Base-by-base conservation (phyloP, 768 basidiomycete species). In the Fistulinella prunicolor region DNA sequence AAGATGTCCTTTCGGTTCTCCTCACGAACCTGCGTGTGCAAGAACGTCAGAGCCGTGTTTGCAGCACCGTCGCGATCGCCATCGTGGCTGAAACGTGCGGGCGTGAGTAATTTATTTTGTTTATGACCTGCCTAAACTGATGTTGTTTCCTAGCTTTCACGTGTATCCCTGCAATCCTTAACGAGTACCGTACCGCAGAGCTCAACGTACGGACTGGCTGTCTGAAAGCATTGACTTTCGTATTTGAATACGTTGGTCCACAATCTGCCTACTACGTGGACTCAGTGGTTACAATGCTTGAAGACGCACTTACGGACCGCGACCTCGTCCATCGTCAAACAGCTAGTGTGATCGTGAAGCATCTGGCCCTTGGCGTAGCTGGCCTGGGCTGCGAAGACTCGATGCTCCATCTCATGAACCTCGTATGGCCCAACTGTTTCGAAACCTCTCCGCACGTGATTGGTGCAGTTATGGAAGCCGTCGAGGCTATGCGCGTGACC, bases 361-460 rank as follows among this genome's bases (percentile, higher is more conserved):
- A 99, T 65, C 73, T 99, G 38, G 93, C 96, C 4, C 80, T 99
- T 24, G 96, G 96, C 36, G 94, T 96, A 6, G 94, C 96, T 1
- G 96, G 96, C 38, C 79, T 98, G 22, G 95, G 96, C 1, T 94
- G 93, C 59, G 96, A 99, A 70, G 96, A 99, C 69, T 95, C 95
- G 12, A 90, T 98, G 83, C 79, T 93, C 44, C 96, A 99, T 63
- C 71, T 98, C 41, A 91, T 98, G 86, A 99, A 99, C 66, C 81
- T 99, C 22, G 89, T 98, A 13, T 98, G 94, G 94, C 96, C 96
- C 2, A 98, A 98, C 65, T 94, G 94, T 69, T 98, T 97, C 67
- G 95, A 97, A 73, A 95, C 94, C 2, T 92, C 88, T 13, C 96
- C 96, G 6, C 96, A 99, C 70, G 94, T 99, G 51, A 97, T 98